phyloP scores from a whole-genome alignment of 148 eudicot genomes.

The Limonium bicolor region DNA sequence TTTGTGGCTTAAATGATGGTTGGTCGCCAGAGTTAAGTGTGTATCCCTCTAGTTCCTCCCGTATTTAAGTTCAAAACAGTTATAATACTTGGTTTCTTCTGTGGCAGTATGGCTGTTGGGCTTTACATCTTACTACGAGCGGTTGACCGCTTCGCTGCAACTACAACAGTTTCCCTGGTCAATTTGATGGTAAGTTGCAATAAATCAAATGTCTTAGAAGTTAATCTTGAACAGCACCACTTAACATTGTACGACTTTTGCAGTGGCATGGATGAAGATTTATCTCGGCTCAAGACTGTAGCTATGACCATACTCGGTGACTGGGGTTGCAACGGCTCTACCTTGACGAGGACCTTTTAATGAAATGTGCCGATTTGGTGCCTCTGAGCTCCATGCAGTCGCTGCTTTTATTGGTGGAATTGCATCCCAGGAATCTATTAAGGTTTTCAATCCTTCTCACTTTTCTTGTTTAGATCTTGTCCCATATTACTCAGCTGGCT shows the following conservation, averaged over 20 bases:
- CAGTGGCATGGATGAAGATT: slow-evolving; percentile 91
- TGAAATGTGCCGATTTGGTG: slow-evolving; percentile 89
- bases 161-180: slow-evolving; percentile 82
- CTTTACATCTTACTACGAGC: slow-evolving; percentile 87
- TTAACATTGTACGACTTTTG: slow-evolving; percentile 3
- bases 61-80: not conserved
- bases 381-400: slow-evolving; percentile 85
- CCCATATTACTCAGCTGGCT: not conserved
- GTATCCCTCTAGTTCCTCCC: no score
- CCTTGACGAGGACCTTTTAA: slow-evolving; percentile 75
- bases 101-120: slow-evolving; percentile 82
- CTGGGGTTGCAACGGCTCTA: slow-evolving; percentile 66
- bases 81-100: not conserved
- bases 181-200: slow-evolving; percentile 81
- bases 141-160: slow-evolving; percentile 75
- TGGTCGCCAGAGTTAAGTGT: no score
- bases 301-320: slow-evolving; percentile 61
- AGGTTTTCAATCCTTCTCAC: slow-evolving; percentile 21
- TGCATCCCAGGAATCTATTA: slow-evolving; percentile 90
- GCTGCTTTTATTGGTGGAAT: slow-evolving; percentile 86
- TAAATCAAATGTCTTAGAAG: no score
- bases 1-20: no score
- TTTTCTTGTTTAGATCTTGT: not conserved
- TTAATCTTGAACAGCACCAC: no score
- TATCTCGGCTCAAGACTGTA: slow-evolving; percentile 65